Conservation (phyloP, 2,329 filamentous ascomycete species). For the Venturia carpophila region DNA sequence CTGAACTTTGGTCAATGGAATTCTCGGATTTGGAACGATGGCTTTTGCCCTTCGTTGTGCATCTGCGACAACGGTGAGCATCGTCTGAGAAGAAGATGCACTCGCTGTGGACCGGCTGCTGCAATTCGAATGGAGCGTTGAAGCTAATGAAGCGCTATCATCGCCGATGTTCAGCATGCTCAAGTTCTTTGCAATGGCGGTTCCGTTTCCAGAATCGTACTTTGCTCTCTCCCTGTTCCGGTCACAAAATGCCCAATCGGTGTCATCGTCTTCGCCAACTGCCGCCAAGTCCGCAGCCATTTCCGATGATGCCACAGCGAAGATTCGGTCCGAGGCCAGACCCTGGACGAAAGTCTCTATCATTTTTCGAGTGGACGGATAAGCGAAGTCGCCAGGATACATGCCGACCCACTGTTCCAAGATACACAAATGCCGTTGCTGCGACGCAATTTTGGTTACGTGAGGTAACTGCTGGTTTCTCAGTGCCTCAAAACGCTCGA, state of each 20-base stretch:
- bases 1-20: conserved; percentile 71
- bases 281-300: conserved; percentile 71
- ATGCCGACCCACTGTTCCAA: conserved; percentile 81
- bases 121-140: conserved; percentile 9
- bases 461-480: conserved; percentile 54
- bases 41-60: conserved; percentile 71
- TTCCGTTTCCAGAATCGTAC: conserved; percentile 33
- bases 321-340: conserved; percentile 71
- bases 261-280: conserved; percentile 81
- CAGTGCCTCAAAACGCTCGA: conserved; percentile 65
- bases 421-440: conserved; percentile 75
- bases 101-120: not conserved
- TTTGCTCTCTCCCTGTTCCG: conserved; percentile 45
- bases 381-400: conserved; percentile 90
- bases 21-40: conserved; percentile 60
- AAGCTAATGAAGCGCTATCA: not conserved
- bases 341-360: conserved; percentile 68
- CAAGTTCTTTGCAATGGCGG: conserved; percentile 12
- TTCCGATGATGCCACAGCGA: conserved; percentile 75
- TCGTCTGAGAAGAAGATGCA: conserved; percentile 35
- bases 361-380: conserved; percentile 61
- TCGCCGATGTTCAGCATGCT: not conserved
- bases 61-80: conserved; percentile 62
- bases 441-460: conserved; percentile 69
- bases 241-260: conserved; percentile 83